phyloP scores from a whole-genome alignment of 495 filamentous ascomycete genomes.

The Penicillium alfredii region DNA sequence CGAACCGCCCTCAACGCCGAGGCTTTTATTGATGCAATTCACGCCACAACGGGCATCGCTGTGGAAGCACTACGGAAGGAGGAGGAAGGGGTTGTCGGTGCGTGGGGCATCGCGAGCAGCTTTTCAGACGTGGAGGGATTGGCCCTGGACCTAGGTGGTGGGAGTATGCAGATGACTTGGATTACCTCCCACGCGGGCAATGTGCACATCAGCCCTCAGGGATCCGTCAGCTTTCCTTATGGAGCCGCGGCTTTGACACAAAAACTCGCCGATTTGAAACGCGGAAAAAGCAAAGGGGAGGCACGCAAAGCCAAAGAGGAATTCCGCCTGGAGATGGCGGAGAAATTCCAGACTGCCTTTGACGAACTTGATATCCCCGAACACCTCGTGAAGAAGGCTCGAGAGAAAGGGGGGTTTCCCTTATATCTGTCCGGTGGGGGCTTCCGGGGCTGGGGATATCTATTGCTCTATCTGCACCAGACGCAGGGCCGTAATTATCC shows the following conservation, averaged over 20 bases:
- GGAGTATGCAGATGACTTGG: conserved; percentile 87
- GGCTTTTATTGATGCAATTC: conserved; percentile 60
- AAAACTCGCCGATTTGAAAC: conserved; percentile 47
- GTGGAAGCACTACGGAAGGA: conserved; percentile 71
- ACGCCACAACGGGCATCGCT: conserved; percentile 51
- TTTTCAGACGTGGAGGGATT: conserved; percentile 61
- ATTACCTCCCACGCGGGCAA: conserved; percentile 53
- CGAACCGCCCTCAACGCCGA: conserved; percentile 69
- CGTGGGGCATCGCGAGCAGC: conserved; percentile 76
- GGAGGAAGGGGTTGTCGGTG: conserved; percentile 77
- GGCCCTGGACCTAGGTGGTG: conserved; percentile 85
- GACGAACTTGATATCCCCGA: conserved; percentile 49
- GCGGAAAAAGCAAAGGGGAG: conserved; percentile 24
- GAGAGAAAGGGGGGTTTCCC: conserved; percentile 51
- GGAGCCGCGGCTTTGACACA: conserved; percentile 75
- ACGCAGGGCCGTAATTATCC: conserved; percentile 69
- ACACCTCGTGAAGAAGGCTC: conserved; percentile 38
- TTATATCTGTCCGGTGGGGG: conserved; percentile 84
- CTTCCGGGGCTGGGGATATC: conserved; percentile 84
- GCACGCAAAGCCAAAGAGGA: conserved; percentile 25
- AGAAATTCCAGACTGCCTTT: conserved; percentile 57
- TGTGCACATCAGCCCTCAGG: conserved; percentile 44
- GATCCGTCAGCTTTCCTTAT: conserved; percentile 63
- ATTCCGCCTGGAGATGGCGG: conserved; percentile 52
- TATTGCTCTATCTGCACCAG: conserved; percentile 57